Evolutionary conservation across 768 basidiomycete species (phyloP), one percentile per base, ranked within the genome.

Genomic region (Suillus occidentalis): DNA sequence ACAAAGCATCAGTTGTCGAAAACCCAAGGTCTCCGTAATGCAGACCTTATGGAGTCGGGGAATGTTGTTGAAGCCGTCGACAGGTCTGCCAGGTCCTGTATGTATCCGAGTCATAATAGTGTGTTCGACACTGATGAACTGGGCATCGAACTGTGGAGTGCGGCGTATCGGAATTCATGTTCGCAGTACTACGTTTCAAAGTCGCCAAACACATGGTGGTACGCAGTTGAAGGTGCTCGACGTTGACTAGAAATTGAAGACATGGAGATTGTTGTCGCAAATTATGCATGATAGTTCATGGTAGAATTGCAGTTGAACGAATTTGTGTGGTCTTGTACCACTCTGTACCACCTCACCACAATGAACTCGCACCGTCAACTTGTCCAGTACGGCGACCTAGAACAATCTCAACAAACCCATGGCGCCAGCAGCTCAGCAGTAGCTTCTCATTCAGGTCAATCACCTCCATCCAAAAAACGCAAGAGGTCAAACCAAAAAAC

Each of bases 381-480:
- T 55, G 58, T 75, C 14, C 71, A 63, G 31, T 75, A 75, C 59
- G 75, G 75, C 65, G 66, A 58, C 60, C 63, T n/a, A 60, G 63
- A 43, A 65, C 63, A 58, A 59, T 66, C 25, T 37, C 62, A 16
- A 49, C 25, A 25, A 45, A 2, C 22, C 6, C 28, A 61, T 45
- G 39, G 61, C 0, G 36, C 36, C 64, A 63, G 56, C 67, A 42
- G 37, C 71, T 53, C 65, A 50, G 25, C 25, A 59, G 18, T 13
- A 59, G 58, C 58, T 31, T 20, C 28, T 6, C 58, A 40, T 42
- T n/a, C 40, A 20, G 25, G 25, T 20, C 58, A 59, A 45, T 75
- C 73, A 31, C 80, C 82, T 8, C 83, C 83, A 14, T 63, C 79
- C 16, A 90, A 89, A 78, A 90, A 85, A 73, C 84, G 85, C 61